These are phyloP conservation scores for Phytophthora cactorum DNA, from an alignment of 352 stramenopile genomes.

Conservation along the genomic window DNA sequence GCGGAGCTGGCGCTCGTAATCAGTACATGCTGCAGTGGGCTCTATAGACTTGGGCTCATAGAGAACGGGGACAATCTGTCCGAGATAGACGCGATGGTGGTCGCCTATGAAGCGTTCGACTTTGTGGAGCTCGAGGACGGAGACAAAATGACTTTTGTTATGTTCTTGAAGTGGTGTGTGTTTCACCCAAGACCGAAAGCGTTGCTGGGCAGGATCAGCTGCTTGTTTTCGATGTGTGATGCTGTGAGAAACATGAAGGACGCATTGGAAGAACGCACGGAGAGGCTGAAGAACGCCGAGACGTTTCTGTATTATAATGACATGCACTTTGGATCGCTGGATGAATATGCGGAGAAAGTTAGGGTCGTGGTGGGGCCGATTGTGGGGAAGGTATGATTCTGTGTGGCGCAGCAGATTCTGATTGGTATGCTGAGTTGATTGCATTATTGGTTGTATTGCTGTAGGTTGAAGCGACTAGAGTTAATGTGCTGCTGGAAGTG, in stretches of 20 bases:
- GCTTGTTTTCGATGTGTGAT: constrained; percentile 50
- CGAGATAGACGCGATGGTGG: constrained; percentile 56
- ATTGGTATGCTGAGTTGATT: neutral
- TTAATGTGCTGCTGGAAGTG: constrained; percentile 51
- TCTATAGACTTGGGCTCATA: constrained; percentile 46
- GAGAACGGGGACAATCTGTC: constrained; percentile 11
- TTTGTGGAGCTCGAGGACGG: constrained; percentile 64
- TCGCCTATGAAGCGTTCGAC: constrained; percentile 76
- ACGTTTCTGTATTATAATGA: constrained; percentile 44
- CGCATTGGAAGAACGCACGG: constrained; percentile 30
- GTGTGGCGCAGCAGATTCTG: too few species aligned
- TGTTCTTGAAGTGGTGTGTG: constrained; percentile 72
- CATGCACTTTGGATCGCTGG: constrained; percentile 33
- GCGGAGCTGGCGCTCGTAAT: constrained; percentile 73
- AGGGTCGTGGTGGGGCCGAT: constrained; percentile 50
- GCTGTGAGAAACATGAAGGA: constrained; percentile 41
- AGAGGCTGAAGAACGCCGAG: constrained; percentile 1
- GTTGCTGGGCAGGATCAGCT: constrained; percentile 67
- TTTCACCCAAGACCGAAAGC: constrained; percentile 64
- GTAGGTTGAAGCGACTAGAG: constrained; percentile 29
- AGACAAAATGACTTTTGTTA: constrained; percentile 71
- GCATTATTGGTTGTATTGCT: neutral
- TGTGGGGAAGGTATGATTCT: constrained; percentile 24
- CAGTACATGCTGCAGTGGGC: constrained; percentile 51
- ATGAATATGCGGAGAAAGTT: constrained; percentile 23